Percentiles rank a stretch among this genome's conserved stretches.
phyloP scores from a whole-genome alignment of 805 yeast species.

The Spathaspora passalidarum region DNA sequence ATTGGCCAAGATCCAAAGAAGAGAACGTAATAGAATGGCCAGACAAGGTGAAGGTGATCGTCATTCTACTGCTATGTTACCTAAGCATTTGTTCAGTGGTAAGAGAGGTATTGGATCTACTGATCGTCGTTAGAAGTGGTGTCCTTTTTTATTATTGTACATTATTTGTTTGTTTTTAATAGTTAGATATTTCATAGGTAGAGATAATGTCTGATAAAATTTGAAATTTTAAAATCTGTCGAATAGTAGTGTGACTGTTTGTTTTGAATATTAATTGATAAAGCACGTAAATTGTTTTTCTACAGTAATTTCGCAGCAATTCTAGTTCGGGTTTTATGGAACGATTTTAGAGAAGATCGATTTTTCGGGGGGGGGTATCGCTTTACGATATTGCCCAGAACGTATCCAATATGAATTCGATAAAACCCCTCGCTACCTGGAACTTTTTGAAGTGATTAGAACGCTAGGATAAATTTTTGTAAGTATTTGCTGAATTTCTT shows the following conservation, averaged over 20 bases:
- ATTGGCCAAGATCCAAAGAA: conserved; percentile 83
- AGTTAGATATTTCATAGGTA: conserved; percentile 1
- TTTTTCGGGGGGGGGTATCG: too few relatives aligned
- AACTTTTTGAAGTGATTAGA: too few relatives aligned
- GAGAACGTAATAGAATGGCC: conserved; percentile 89
- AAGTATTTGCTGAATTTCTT: too few relatives aligned
- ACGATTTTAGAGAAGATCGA: not conserved
- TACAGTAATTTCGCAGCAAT: not conserved
- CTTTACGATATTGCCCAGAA: too few relatives aligned
- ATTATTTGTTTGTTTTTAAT: not conserved
- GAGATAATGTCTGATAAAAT: not conserved
- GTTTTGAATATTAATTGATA: not conserved
- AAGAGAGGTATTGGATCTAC: conserved; percentile 94
- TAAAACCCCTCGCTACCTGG: too few relatives aligned
- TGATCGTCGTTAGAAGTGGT: conserved; percentile 66
- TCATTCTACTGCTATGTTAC: conserved; percentile 77
- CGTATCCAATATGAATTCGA: too few relatives aligned
- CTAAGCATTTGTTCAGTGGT: conserved; percentile 94
- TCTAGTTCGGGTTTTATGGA: not conserved
- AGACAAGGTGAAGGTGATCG: conserved; percentile 96
- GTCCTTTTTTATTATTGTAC: conserved; percentile 1
- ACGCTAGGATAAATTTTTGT: too few relatives aligned
- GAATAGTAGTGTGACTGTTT: not conserved
- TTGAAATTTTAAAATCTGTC: not conserved
- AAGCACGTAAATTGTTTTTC: too few relatives aligned